Evolutionary conservation across 805 yeast species (phyloP).

Genomic region (Candida ulmi): DNA sequence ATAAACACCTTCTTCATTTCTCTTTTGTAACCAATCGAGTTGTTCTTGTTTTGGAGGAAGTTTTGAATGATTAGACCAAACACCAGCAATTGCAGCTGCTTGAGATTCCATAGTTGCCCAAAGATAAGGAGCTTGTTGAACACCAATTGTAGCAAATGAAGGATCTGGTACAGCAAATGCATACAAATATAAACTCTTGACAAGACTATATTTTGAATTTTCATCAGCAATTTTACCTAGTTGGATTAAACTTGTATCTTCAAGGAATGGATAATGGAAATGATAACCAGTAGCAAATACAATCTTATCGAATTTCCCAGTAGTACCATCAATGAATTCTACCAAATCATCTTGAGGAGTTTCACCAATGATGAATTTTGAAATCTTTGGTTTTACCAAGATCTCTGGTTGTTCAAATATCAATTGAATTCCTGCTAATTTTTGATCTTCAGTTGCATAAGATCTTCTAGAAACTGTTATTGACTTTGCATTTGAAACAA

Average conservation of each 20-base stretch:
- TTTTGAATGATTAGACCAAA: slow-evolving; percentile 33
- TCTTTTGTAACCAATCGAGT: slow-evolving; percentile 24
- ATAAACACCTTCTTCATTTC: slow-evolving; percentile 5
- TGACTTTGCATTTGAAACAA: slow-evolving; percentile 20
- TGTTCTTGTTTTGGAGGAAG: slow-evolving; percentile 34
- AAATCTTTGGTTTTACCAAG: slow-evolving; percentile 26
- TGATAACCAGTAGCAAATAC: slow-evolving; percentile 47
- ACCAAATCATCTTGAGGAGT: slow-evolving; percentile 15
- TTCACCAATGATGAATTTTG: slow-evolving; percentile 17
- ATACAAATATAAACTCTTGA: slow-evolving; percentile 25
- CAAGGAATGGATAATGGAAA: slow-evolving; percentile 34
- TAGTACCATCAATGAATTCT: slow-evolving; percentile 27
- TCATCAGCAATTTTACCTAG: slow-evolving; percentile 1
- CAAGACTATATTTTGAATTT: slow-evolving; percentile 2
- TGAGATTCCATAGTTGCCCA: slow-evolving; percentile 42
- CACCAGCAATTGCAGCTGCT: slow-evolving; percentile 47
- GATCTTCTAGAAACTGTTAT: slow-evolving; percentile 67
- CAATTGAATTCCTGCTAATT: slow-evolving; percentile 35
- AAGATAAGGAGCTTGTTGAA: slow-evolving; percentile 33
- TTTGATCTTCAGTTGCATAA: slow-evolving; percentile 21
- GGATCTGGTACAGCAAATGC: slow-evolving; percentile 39
- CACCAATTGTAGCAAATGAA: slow-evolving; percentile 37
- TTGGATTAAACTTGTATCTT: slow-evolving; percentile 10
- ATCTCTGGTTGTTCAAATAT: slow-evolving; percentile 26
- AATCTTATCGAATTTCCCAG: slow-evolving; percentile 30